A percentile compares a stretch with the other conserved stretches of the same genome.
phyloP scores from a whole-genome alignment of 768 basidiomycete genomes.

The Kwoniella newhampshirensis region DNA sequence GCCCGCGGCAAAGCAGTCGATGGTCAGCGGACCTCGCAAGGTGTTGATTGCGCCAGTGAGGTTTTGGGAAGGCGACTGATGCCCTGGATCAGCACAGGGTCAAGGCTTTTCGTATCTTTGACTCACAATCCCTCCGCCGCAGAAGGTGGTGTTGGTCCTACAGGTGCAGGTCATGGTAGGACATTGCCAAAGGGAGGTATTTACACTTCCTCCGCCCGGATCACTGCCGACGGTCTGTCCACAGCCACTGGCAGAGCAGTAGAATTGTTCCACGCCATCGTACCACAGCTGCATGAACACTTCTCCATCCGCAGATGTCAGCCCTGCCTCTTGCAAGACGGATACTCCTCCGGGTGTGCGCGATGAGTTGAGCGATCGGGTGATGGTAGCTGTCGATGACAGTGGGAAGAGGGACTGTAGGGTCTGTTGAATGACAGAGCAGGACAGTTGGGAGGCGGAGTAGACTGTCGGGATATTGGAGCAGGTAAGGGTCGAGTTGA shows the following conservation, averaged over 20 bases:
- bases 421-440: slow-evolving; percentile 78
- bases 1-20: slow-evolving; percentile 64
- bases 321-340: slow-evolving; percentile 12
- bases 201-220: slow-evolving; percentile 34
- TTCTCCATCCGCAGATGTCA: slow-evolving; percentile 26
- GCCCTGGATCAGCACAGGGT: not conserved
- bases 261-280: slow-evolving; percentile 65
- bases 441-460: slow-evolving; percentile 79
- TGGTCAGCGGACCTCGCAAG: slow-evolving; percentile 65
- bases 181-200: slow-evolving; percentile 67
- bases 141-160: slow-evolving; percentile 68
- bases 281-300: slow-evolving; percentile 52
- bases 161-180: slow-evolving; percentile 74
- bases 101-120: no score
- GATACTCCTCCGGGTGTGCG: slow-evolving; percentile 60
- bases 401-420: slow-evolving; percentile 72
- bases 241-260: slow-evolving; percentile 72
- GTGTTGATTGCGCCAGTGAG: slow-evolving; percentile 66
- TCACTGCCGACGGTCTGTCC: slow-evolving; percentile 59
- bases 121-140: slow-evolving; percentile 57
- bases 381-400: slow-evolving; percentile 71
- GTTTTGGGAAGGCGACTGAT: slow-evolving; percentile 46
- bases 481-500: slow-evolving; percentile 72
- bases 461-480: slow-evolving; percentile 69
- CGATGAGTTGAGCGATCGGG: slow-evolving; percentile 68